Evolutionary conservation across 192 early-diverging fungal genomes (phyloP).

Genomic region (Coemansia sp.): DNA sequence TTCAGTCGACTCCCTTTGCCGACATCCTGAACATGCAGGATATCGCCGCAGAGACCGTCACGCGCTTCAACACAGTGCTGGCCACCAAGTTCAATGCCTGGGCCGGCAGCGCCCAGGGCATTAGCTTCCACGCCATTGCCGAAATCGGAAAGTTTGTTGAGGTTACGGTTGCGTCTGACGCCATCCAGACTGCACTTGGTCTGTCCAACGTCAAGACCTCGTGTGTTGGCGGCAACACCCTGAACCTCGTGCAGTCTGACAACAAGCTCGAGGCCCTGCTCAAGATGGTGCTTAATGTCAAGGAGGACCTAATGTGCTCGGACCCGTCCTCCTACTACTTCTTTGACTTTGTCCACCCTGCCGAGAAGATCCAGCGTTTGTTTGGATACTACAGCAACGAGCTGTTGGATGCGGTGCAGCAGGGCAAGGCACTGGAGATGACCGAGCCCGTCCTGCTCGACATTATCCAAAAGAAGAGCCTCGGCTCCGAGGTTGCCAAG

Average conservation of each 20-base stretch:
- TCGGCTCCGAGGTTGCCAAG: slow-evolving; percentile 24
- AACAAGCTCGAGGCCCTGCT: slow-evolving; percentile 33
- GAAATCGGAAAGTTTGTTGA: slow-evolving; percentile 39
- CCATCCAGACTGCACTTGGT: slow-evolving; percentile 17
- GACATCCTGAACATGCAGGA: slow-evolving; percentile 8
- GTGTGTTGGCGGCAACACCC: slow-evolving; percentile 31
- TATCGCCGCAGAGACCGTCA: slow-evolving; percentile 18
- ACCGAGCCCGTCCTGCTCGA: slow-evolving; percentile 17
- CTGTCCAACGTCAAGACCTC: slow-evolving; percentile 26
- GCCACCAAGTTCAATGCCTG: slow-evolving; percentile 19
- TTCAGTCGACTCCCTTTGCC: slow-evolving; percentile 32
- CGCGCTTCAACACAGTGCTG: slow-evolving; percentile 18
- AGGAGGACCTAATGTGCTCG: slow-evolving; percentile 31
- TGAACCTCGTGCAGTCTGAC: slow-evolving; percentile 28
- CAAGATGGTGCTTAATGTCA: slow-evolving; percentile 20
- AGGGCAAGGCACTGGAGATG: slow-evolving; percentile 8
- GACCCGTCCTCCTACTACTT: slow-evolving; percentile 37
- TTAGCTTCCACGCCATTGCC: slow-evolving; percentile 13
- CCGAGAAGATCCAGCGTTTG: slow-evolving; percentile 33
- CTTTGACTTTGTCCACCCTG: slow-evolving; percentile 41
- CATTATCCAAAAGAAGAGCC: slow-evolving; percentile 21
- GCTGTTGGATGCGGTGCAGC: slow-evolving; percentile 3
- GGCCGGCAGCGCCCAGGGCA: slow-evolving; percentile 11
- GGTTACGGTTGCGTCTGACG: slow-evolving; percentile 12
- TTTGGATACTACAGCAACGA: slow-evolving; percentile 36